Base-by-base conservation (phyloP, 2,329 filamentous ascomycete genomes). In the Nemania sp. region DNA sequence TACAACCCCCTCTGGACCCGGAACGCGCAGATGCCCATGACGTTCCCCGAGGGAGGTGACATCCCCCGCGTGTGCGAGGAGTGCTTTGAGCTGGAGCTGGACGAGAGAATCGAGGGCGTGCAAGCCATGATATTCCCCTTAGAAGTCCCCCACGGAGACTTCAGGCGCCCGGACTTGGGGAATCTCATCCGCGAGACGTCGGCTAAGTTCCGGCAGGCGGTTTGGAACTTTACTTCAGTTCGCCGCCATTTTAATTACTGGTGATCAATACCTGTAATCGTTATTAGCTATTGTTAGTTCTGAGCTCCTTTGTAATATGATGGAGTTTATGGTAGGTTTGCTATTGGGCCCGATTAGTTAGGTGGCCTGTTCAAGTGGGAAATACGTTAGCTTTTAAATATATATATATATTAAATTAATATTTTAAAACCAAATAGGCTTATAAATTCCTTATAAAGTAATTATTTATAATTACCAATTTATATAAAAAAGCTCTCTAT, bases 41-140 rank as follows among this genome's bases (percentile, higher is more conserved):
- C 74, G 0, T 0, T 72, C 0, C 65, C 72, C 0, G 74, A 75
- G 22, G 73, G 70, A 0, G 73, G 72, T 0, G 1, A 1, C 0
- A n/a, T 75, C 0, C 64, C 65, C 0, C 0, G 1, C 0, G 3
- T 1, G 0, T 76, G 74, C n/a, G 1, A 35, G 0, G 0, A 1
- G 0, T 75, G 73, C 7, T 38, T n/a, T n/a, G n/a, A n/a, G n/a
- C n/a, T n/a, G n/a, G 10, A 41, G 7, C n/a, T 68, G 4, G 3
- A 18, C 1, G 3, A 3, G 0, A 6, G 22, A 0, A 1, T 53
- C 3, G 18, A 41, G 0, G 24, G 5, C 7, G 5, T 67, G n/a
- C 26, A 43, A 0, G 0, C 5, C 2, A 29, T 61, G 1, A 27
- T 67, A 0, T 67, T 64, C 32, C 64, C 64, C 0, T 1, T 1